Evolutionary conservation across 2,329 filamentous ascomycete species (phyloP), one percentile per base, ranked within the genome.

Genomic region (Albifimbria verrucaria): DNA sequence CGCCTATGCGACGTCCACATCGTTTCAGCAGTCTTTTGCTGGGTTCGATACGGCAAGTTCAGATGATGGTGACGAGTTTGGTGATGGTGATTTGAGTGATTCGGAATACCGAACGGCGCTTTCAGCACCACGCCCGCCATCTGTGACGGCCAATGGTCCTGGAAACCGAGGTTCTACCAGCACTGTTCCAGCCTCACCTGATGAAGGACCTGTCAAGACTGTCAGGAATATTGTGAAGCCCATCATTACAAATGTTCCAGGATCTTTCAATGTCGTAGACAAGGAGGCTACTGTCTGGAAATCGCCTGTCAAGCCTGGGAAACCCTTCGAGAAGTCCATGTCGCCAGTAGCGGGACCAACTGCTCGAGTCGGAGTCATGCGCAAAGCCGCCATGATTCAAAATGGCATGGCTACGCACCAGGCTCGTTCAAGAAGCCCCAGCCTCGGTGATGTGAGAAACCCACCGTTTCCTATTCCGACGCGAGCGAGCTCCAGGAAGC

Each of bases 381-480:
- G 90, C 48, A 89, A 87, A 65, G 82, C 89, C 44, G 88, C 89
- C 18, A 82, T 94, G 78, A 92, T 93, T 50, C 88, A 91, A 57
- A 93, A 80, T 64, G 88, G 90, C 18, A 87, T 90, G 50, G 83
- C 82, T 23, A 85, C 84, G 11, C 89, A 93, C 59, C 79, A 80
- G 54, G 75, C 78, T 46, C 81, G 83, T 32, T 78, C 86, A 10
- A 75, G 82, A 55, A 91, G 85, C 64, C 86, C 87, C 47, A 90
- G 80, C 66, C 71, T 84, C 50, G 78, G 76, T 48, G 90, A 85
- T 55, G 55, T 75, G 51, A 73, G 69, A 25, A 78, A 83, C 50
- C 92, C 94, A 24, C 94, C 94, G 1, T 97, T 96, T 75, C 92
- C 94, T 0, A 96, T 99, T 7, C 94, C 94, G 0, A 87, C 87